Evolutionary conservation across 2,329 filamentous ascomycete species (phyloP).

Genomic region (Incumbomyces delicatus): DNA sequence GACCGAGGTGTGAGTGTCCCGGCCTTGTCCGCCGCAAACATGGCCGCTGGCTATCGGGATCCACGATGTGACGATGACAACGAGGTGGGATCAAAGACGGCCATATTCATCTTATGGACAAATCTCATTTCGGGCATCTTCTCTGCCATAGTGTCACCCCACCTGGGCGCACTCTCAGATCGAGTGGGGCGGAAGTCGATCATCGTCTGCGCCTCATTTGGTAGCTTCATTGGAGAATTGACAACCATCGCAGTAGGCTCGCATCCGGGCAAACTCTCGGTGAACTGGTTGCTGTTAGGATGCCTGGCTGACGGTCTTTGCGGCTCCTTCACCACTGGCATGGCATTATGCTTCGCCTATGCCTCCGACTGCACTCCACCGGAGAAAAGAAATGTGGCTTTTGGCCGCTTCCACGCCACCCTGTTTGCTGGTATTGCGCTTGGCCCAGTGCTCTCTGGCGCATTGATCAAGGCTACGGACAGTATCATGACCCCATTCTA

Average conservation of each 20-base stretch:
- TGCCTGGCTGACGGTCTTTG: constrained; percentile 70
- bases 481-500: constrained; percentile 77
- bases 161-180: constrained; percentile 76
- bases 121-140: constrained; percentile 66
- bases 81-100: constrained; percentile 65
- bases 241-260: constrained; percentile 69
- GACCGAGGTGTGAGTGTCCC: constrained; percentile 54
- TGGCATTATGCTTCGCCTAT: constrained; percentile 74
- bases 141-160: constrained; percentile 72
- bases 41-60: constrained; percentile 60
- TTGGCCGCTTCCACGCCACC: constrained; percentile 83
- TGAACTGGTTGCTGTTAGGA: constrained; percentile 70
- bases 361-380: constrained; percentile 79
- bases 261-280: constrained; percentile 61
- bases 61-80: constrained; percentile 64
- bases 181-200: constrained; percentile 69
- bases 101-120: constrained; percentile 67
- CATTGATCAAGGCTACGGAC: constrained; percentile 66
- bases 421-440: constrained; percentile 82
- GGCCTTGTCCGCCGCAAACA: constrained; percentile 49
- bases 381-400: constrained; percentile 66
- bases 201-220: constrained; percentile 62
- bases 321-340: constrained; percentile 79
- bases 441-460: constrained; percentile 72
- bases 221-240: constrained; percentile 64